Percentiles rank a stretch among this genome's conserved stretches.
Evolutionary conservation across 495 filamentous ascomycete species (phyloP).

Genomic region (Darksidea phi): DNA sequence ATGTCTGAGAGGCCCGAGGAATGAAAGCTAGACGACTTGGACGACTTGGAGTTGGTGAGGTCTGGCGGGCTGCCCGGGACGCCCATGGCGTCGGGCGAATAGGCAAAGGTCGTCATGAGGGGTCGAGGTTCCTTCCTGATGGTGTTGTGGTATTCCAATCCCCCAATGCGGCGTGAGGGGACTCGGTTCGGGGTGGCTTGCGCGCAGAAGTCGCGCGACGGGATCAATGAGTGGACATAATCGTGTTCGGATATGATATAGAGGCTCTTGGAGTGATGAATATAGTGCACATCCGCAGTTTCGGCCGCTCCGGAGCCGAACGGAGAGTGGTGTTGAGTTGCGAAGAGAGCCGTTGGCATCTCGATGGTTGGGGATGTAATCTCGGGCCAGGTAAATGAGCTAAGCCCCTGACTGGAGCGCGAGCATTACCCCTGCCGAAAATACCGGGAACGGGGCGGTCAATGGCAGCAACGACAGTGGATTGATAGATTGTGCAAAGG

Average conservation of each 20-base stretch:
- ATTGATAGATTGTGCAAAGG: neutral
- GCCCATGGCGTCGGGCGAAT: conserved; percentile 13
- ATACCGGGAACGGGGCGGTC: neutral
- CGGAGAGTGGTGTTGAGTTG: conserved; percentile 16
- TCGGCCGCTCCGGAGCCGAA: conserved; percentile 5
- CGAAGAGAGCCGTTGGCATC: conserved; percentile 31
- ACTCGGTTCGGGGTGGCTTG: conserved; percentile 2
- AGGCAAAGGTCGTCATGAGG: conserved; percentile 30
- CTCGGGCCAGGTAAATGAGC: conserved; percentile 24
- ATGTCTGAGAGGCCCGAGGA: conserved; percentile 72
- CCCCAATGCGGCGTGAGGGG: conserved; percentile 9
- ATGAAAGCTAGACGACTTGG: conserved; percentile 84
- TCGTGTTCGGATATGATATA: conserved; percentile 32
- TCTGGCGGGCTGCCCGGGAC: conserved; percentile 78
- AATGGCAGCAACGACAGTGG: neutral
- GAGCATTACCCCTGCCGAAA: neutral
- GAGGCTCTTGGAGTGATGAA: conserved; percentile 14
- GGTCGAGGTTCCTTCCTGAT: conserved; percentile 11
- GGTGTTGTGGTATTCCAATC: neutral
- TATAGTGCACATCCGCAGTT: conserved; percentile 11
- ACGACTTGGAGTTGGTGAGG: conserved; percentile 80
- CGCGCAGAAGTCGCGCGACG: conserved; percentile 8
- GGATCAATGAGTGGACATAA: conserved; percentile 28
- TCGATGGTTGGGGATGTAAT: conserved; percentile 21
- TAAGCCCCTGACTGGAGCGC: conserved; percentile 32